These are phyloP conservation scores for Leccinum subgranulosum DNA, from an alignment of 768 basidiomycete genomes.

Conservation along the genomic window DNA sequence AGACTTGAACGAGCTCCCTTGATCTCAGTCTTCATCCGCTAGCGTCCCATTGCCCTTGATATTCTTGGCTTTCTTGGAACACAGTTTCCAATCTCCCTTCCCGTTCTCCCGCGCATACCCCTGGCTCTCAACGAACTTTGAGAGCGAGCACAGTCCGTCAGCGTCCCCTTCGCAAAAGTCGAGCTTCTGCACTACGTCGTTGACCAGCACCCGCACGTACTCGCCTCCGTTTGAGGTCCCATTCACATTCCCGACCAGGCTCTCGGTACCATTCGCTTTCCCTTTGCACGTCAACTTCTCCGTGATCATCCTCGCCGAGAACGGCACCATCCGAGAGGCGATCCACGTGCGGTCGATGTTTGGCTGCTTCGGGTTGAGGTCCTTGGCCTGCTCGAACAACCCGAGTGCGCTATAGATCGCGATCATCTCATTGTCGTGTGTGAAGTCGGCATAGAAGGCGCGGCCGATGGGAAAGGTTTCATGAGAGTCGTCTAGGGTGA, in stretches of 20 bases:
- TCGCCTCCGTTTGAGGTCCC: background rate
- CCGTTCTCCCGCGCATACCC: background rate
- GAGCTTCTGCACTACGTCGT: background rate
- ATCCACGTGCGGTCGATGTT: background rate
- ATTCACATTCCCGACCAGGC: too few species aligned
- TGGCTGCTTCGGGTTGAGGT: background rate
- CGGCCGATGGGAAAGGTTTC: background rate
- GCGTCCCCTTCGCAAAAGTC: background rate
- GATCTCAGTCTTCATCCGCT: background rate
- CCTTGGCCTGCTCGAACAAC: background rate
- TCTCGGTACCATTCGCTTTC: background rate
- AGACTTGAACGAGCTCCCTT: too few species aligned
- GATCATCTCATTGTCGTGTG: background rate
- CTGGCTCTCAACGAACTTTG: background rate
- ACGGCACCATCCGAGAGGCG: constrained; percentile 53
- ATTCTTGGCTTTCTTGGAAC: background rate
- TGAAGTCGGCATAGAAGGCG: background rate
- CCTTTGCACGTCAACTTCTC: constrained; percentile 41
- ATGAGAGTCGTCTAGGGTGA: background rate
- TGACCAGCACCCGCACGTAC: background rate
- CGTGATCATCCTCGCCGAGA: constrained; percentile 65
- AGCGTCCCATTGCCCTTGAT: background rate
- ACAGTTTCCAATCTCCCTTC: background rate
- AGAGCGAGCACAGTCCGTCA: background rate
- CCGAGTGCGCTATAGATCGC: background rate